These are phyloP conservation scores for Diplodia intermedia DNA, from an alignment of 2,329 filamentous ascomycete genomes.

Conservation along the genomic window DNA sequence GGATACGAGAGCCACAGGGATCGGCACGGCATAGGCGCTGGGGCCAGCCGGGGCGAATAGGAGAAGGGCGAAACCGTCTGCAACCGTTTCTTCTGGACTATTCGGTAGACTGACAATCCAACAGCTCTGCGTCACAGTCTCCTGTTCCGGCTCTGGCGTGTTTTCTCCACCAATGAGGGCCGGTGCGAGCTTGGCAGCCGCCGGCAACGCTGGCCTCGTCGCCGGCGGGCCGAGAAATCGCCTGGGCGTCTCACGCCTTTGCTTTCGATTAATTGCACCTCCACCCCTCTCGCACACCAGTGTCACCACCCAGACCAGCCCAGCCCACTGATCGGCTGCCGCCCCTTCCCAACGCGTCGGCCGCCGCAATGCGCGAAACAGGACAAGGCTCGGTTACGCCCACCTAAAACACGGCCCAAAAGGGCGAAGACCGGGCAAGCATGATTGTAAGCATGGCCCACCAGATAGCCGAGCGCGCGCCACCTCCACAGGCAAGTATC, in stretches of 20 bases:
- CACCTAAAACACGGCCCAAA: constrained; percentile 24
- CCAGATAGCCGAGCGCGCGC: constrained; percentile 7
- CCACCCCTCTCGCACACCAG: constrained; percentile 26
- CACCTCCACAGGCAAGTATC: constrained; percentile 29
- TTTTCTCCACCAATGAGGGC: constrained; percentile 1
- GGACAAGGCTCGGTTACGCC: constrained; percentile 23
- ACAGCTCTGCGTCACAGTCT: background rate
- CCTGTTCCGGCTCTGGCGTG: background rate
- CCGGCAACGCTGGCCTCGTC: background rate
- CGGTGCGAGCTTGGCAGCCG: background rate
- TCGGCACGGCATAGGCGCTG: background rate
- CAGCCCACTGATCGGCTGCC: constrained; percentile 25
- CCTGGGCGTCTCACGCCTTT: constrained; percentile 17
- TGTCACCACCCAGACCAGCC: constrained; percentile 14
- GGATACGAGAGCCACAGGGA: constrained; percentile 7
- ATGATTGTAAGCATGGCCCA: constrained; percentile 25
- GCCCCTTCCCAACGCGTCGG: constrained; percentile 22
- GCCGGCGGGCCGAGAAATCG: constrained; percentile 29
- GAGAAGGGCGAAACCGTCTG: constrained; percentile 25
- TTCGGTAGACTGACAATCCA: background rate
- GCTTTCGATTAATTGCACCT: constrained; percentile 32
- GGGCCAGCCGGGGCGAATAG: constrained; percentile 20
- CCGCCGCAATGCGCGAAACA: constrained; percentile 25
- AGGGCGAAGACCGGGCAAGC: constrained; percentile 15
- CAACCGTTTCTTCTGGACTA: background rate